Percentiles rank a stretch among this genome's conserved stretches.
Conservation (phyloP, 106 monocot species). For the Apostasia ramifera region DNA sequence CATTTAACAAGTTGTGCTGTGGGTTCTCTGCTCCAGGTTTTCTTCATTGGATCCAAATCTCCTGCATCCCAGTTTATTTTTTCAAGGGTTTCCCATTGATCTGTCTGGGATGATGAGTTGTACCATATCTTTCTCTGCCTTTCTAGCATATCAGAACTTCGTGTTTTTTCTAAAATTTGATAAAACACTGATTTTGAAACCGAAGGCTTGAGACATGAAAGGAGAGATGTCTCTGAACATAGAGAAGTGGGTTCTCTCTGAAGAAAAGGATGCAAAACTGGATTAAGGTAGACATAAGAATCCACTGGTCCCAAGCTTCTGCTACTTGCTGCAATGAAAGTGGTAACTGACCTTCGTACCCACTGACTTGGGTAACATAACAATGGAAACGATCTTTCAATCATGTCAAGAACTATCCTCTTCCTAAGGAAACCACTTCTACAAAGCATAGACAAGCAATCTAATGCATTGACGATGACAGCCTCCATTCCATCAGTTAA, state of each 20-base stretch:
- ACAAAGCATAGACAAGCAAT: conserved; percentile 86
- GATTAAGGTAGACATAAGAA: conserved; percentile 78
- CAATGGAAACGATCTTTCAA: conserved; percentile 76
- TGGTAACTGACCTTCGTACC: conserved; percentile 69
- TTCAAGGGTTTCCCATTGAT: conserved; percentile 68
- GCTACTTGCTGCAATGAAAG: conserved; percentile 75
- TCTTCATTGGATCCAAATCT: conserved; percentile 28
- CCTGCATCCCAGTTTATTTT: conserved; percentile 22
- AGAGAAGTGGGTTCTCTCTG: conserved; percentile 70
- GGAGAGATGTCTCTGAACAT: conserved; percentile 47
- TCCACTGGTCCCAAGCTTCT: conserved; percentile 79
- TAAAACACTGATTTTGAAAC: conserved; percentile 68
- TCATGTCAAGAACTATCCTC: conserved; percentile 67
- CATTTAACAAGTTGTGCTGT: conserved; percentile 22
- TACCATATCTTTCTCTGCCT: conserved; percentile 97
- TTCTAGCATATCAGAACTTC: conserved; percentile 72
- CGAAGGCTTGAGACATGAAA: conserved; percentile 78
- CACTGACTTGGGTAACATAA: conserved; percentile 85
- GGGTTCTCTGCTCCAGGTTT: conserved; percentile 25
- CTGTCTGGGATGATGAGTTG: conserved; percentile 40
- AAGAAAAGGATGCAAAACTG: conserved; percentile 72
- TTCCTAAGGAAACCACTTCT: conserved; percentile 70
- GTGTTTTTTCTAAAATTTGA: conserved; percentile 62
- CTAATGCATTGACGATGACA: conserved; percentile 84
- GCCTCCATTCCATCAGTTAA: conserved; percentile 76